Base-by-base conservation (phyloP, 225 moss, liverwort and hornwort genomes). In the Bryum argenteum region DNA sequence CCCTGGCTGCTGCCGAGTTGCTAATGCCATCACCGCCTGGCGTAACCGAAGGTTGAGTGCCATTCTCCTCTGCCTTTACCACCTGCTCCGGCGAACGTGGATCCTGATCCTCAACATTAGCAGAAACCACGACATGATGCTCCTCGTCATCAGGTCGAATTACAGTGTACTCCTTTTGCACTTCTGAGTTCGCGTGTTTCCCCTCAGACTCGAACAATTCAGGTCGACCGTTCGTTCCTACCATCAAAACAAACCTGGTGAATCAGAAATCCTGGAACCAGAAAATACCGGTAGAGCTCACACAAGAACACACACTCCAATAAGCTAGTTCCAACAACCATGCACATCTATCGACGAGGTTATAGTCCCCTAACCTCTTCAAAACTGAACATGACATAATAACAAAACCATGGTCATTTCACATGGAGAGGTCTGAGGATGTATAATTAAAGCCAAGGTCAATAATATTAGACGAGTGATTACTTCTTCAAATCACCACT, bases 11-110 rank as follows among this genome's bases (percentile, higher is more conserved):
- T 41, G 65, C 55, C 21, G 71, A 54, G 77, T 61, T 76, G 50
- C 75, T 68, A 50, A 33, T 60, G 6, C 56, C 66, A 50, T 33
- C 33, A 63, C 54, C 43, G 54, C 47, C 33, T 63, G 76, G 74
- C 50, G 77, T 64, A 58, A 15, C 4, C 15, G 63, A 54, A 63
- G 70, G 72, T 48, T 37, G 67, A 60, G 50, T 75, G 68, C 64
- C 82, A 69, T 80, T 86, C 56, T 77, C 77, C 67, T 80, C 69
- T 65, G 55, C 75, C 77, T 80, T 80, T 60, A 65, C 63, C 58
- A 76, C 64, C 63, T 65, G 73, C 9, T 60, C 54, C 72, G 62
- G 62, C 52, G 68, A 56, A 16, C 56, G 64, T 7, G 71, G 18
- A 50, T 60, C 58, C 54, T 38, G 63, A 57, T 38, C 58, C 11